Evolutionary conservation across 768 basidiomycete genomes (phyloP).

Genomic region (Tulasnella calospora): DNA sequence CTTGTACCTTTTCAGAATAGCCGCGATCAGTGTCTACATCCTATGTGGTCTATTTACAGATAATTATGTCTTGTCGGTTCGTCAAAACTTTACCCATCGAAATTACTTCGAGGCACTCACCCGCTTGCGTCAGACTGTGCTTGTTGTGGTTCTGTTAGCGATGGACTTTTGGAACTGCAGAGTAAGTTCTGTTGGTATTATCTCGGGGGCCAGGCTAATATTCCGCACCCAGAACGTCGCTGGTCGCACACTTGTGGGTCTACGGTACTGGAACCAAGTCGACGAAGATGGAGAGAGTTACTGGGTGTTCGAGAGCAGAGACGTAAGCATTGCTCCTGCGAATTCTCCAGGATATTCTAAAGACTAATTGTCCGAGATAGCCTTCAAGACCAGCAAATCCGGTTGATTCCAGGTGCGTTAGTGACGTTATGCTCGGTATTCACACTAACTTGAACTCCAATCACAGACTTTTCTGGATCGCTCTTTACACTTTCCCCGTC

Average conservation of each 20-base stretch:
- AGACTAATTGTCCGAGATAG: constrained; percentile 40
- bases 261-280: constrained; percentile 98
- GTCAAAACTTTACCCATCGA: constrained; percentile 34
- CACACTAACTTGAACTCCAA: neutral
- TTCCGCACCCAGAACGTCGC: constrained; percentile 70
- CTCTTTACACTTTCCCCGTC: constrained; percentile 82
- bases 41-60: constrained; percentile 86
- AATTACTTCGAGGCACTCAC: neutral
- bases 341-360: neutral
- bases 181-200: constrained; percentile 43
- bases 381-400: constrained; percentile 85
- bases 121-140: constrained; percentile 56
- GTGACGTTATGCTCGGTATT: neutral
- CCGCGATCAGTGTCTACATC: constrained; percentile 88
- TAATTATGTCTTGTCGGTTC: constrained; percentile 88
- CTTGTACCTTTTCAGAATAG: constrained; percentile 80
- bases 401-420: constrained; percentile 71
- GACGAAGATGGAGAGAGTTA: constrained; percentile 94
- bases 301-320: constrained; percentile 98
- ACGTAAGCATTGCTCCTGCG: constrained; percentile 53
- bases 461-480: constrained; percentile 88
- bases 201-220: neutral
- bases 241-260: constrained; percentile 86
- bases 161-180: constrained; percentile 99
- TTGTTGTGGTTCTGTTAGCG: constrained; percentile 87